phyloP scores from a whole-genome alignment of 2,329 filamentous ascomycete species.

The Botrytis fabae region DNA sequence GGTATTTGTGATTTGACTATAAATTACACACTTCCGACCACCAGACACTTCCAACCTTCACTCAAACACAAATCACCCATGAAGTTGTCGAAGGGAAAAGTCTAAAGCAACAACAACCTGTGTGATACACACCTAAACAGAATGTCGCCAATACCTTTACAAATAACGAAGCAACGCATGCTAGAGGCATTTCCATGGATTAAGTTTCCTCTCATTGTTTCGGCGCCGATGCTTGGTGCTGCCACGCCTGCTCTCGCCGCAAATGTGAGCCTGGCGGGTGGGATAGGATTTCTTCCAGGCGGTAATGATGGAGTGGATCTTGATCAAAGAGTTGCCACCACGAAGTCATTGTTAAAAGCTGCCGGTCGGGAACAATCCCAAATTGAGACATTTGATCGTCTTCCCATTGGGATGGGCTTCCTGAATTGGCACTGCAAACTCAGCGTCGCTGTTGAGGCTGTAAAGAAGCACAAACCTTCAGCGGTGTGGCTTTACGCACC shows the following conservation, averaged over 20 bases:
- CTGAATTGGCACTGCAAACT: constrained; percentile 48
- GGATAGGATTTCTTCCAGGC: constrained; percentile 50
- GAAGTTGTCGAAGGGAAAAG: not conserved
- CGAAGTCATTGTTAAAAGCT: not conserved
- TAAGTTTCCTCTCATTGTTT: constrained; percentile 49
- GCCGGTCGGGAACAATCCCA: no score
- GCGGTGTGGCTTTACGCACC: constrained; percentile 53
- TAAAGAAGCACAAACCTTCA: constrained; percentile 34
- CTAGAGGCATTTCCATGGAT: constrained; percentile 19
- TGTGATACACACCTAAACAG: not conserved
- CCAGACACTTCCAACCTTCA: not conserved
- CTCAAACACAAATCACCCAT: not conserved
- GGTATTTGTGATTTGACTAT: not conserved
- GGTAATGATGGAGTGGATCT: constrained; percentile 38
- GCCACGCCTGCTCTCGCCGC: constrained; percentile 55
- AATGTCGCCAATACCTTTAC: not conserved
- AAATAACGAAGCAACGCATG: not conserved
- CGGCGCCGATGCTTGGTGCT: constrained; percentile 70
- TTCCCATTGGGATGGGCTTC: constrained; percentile 52
- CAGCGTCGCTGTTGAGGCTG: constrained; percentile 37
- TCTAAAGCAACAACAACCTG: not conserved
- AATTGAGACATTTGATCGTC: not conserved
- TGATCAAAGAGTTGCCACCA: not conserved
- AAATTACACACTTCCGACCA: not conserved
- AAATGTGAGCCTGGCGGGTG: constrained; percentile 58